These are phyloP conservation scores for Lagenaria siceraria DNA, from an alignment of 306 rosid species.

Conservation along the genomic window DNA sequence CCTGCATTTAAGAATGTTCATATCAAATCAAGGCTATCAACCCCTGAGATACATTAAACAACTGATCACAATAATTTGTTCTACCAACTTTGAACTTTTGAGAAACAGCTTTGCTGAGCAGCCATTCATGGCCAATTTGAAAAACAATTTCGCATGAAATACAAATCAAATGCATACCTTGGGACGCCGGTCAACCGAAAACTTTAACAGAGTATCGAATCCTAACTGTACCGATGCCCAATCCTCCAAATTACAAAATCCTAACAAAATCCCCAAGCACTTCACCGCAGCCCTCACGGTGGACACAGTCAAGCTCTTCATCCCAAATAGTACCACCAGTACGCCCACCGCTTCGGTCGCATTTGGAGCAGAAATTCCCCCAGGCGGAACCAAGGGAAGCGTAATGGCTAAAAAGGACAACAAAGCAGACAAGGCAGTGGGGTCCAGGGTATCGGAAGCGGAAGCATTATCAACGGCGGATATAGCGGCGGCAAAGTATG, in stretches of 20 bases:
- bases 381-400: slow-evolving; percentile 36
- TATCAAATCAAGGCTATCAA: neutral
- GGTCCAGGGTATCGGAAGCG: slow-evolving; percentile 28
- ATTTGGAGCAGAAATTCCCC: slow-evolving; percentile 24
- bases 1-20: slow-evolving; percentile 28
- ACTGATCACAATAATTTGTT: neutral
- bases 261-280: slow-evolving; percentile 66
- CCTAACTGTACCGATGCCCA: slow-evolving; percentile 67
- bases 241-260: slow-evolving; percentile 67
- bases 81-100: neutral
- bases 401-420: slow-evolving; percentile 51
- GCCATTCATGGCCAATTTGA: neutral
- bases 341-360: slow-evolving; percentile 40
- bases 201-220: slow-evolving; percentile 47
- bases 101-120: neutral
- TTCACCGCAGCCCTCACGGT: slow-evolving; percentile 56
- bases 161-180: slow-evolving; percentile 33
- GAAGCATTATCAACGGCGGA: slow-evolving; percentile 34
- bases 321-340: slow-evolving; percentile 26
- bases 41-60: neutral
- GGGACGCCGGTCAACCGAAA: slow-evolving; percentile 72
- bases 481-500: slow-evolving; percentile 63
- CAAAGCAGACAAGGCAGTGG: slow-evolving; percentile 48
- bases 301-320: slow-evolving; percentile 38
- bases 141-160: neutral